Evolutionary conservation across 192 early-diverging fungal genomes (phyloP).

Genomic region (Umbelopsis ramanniana): DNA sequence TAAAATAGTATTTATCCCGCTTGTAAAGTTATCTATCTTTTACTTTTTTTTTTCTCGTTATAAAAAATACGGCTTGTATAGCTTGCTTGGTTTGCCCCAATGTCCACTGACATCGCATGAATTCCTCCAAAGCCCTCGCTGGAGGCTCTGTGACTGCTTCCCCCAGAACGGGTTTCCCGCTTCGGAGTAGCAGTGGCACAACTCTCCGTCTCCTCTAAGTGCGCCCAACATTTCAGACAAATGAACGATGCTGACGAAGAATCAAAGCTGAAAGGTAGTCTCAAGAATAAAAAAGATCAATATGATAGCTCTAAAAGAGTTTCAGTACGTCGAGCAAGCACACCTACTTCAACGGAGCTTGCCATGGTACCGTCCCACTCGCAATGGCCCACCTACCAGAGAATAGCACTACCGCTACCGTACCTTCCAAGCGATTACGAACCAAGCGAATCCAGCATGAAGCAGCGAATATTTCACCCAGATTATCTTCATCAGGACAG

Average conservation of each 20-base stretch:
- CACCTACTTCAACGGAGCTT: constrained; percentile 6
- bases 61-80: background rate
- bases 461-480: constrained; percentile 25
- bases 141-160: too few relatives aligned
- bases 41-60: background rate
- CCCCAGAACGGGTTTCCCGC: too few relatives aligned
- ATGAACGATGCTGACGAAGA: background rate
- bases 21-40: background rate
- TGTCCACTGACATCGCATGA: too few relatives aligned
- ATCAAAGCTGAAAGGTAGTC: background rate
- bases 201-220: background rate
- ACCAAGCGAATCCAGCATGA: constrained; percentile 34
- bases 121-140: too few relatives aligned
- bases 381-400: constrained; percentile 7
- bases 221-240: background rate
- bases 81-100: background rate
- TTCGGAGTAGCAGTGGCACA: too few relatives aligned
- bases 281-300: background rate
- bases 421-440: constrained; percentile 35
- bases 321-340: background rate
- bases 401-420: constrained; percentile 35
- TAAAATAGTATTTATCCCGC: background rate
- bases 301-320: background rate
- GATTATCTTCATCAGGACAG: background rate
- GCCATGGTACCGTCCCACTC: constrained; percentile 12